Percentiles rank a stretch among this genome's conserved stretches.
These are phyloP conservation scores for Toxoplasma gondii DNA, from an alignment of 169 alveolate genomes.

Conservation along the genomic window DNA sequence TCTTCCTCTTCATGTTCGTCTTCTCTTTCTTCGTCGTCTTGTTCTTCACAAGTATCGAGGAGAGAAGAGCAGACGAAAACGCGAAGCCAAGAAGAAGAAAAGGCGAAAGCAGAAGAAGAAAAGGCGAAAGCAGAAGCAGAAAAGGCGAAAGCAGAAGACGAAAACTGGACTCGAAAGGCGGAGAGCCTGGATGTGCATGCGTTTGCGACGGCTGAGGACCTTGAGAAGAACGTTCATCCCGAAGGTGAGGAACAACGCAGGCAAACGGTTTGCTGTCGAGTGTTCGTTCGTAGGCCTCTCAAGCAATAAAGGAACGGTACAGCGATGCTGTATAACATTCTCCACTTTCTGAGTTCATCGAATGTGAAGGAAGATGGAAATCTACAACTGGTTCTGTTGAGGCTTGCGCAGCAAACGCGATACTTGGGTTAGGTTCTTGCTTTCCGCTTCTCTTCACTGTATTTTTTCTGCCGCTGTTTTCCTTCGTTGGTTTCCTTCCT, in stretches of 20 bases:
- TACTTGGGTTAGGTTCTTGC: no score
- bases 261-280: neutral
- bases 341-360: neutral
- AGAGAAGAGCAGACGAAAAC: conserved; percentile 31
- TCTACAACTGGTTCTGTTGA: neutral
- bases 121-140: no score
- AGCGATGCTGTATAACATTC: neutral
- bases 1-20: neutral
- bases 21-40: neutral
- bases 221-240: conserved; percentile 58
- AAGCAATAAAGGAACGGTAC: neutral
- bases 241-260: conserved; percentile 32
- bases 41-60: neutral
- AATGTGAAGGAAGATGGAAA: no score
- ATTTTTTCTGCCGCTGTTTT: no score
- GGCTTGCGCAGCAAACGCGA: no score
- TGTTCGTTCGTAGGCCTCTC: no score
- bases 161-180: conserved; percentile 23
- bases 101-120: no score
- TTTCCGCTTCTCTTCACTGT: no score
- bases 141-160: conserved; percentile 34
- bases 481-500: neutral
- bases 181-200: conserved; percentile 51
- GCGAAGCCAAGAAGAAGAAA: conserved; percentile 36
- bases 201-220: conserved; percentile 61